Percentiles rank a stretch among this genome's conserved stretches.
phyloP scores from a whole-genome alignment of 106 monocot genomes.

The Acorus gramineus region DNA sequence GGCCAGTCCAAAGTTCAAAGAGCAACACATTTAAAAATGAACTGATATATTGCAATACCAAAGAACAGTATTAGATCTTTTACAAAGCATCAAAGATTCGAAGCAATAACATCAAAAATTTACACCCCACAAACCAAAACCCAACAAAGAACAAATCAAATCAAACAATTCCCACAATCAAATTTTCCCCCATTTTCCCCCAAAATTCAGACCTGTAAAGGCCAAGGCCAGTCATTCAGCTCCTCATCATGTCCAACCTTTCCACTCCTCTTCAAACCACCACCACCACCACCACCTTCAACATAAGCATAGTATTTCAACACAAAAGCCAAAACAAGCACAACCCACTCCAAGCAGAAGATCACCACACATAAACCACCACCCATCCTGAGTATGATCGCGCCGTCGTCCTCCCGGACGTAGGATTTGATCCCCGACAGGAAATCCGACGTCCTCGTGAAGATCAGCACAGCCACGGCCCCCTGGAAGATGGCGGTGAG shows the following conservation, averaged over 20 bases:
- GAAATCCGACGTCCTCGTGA: slow-evolving; percentile 61
- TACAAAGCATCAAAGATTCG: too few relatives aligned
- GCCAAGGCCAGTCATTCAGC: slow-evolving; percentile 59
- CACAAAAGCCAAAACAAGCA: slow-evolving; percentile 56
- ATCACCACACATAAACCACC: slow-evolving; percentile 64
- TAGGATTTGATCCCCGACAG: slow-evolving; percentile 56
- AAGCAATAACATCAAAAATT: too few relatives aligned
- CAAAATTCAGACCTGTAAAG: slow-evolving; percentile 53
- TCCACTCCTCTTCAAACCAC: slow-evolving; percentile 23
- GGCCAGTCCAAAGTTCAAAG: too few relatives aligned
- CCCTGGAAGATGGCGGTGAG: slow-evolving; percentile 89
- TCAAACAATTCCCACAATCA: too few relatives aligned
- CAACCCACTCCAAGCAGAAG: slow-evolving; percentile 82
- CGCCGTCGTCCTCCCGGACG: slow-evolving; percentile 60
- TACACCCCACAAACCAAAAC: too few relatives aligned
- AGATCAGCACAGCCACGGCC: slow-evolving; percentile 54
- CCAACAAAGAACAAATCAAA: too few relatives aligned
- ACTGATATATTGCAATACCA: too few relatives aligned
- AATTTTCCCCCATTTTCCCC: too few relatives aligned
- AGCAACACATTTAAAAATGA: too few relatives aligned
- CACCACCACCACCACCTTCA: slow-evolving; percentile 22
- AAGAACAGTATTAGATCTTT: too few relatives aligned
- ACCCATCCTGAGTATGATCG: slow-evolving; percentile 60
- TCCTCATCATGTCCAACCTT: slow-evolving; percentile 40
- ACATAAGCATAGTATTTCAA: slow-evolving; percentile 71